Percentiles rank a stretch among this genome's conserved stretches.
Conservation (phyloP, 495 filamentous ascomycete genomes). For the Poronia punctata region DNA sequence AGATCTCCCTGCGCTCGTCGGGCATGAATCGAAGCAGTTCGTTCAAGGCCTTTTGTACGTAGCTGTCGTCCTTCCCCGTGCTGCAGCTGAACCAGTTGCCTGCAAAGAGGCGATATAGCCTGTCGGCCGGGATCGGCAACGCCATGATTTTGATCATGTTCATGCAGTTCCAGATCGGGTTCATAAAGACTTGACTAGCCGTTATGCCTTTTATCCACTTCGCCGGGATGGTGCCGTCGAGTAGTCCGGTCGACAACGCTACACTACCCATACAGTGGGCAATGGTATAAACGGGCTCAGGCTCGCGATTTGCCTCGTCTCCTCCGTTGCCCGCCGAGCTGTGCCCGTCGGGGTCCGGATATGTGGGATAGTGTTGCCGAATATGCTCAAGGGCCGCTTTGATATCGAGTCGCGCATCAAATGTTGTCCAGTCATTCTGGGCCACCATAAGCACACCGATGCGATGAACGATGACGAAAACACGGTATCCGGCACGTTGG, state of each 20-base stretch:
- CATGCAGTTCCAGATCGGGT: conserved; percentile 50
- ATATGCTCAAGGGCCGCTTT: conserved; percentile 51
- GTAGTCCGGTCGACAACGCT: conserved; percentile 50
- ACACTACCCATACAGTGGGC: conserved; percentile 63
- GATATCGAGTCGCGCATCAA: conserved; percentile 57
- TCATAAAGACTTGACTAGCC: conserved; percentile 58
- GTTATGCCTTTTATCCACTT: conserved; percentile 56
- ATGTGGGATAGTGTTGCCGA: conserved; percentile 24
- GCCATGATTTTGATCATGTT: conserved; percentile 53
- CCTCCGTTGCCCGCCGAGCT: conserved; percentile 1
- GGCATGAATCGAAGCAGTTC: conserved; percentile 56
- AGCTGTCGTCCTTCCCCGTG: conserved; percentile 38
- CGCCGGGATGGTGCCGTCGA: conserved; percentile 56
- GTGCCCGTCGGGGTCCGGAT: neutral
- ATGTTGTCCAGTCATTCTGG: conserved; percentile 50
- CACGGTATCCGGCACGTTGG: conserved; percentile 49
- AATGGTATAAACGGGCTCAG: conserved; percentile 50
- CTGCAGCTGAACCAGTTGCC: conserved; percentile 50
- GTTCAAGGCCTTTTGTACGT: conserved; percentile 47
- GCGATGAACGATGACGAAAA: conserved; percentile 54
- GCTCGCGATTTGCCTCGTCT: conserved; percentile 5
- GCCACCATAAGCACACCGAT: conserved; percentile 50
- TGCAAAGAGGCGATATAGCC: conserved; percentile 36
- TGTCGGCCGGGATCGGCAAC: conserved; percentile 40
- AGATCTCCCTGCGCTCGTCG: conserved; percentile 48